phyloP scores from a whole-genome alignment of 2,329 filamentous ascomycete species.

The Cucurbitaria berberidis region DNA sequence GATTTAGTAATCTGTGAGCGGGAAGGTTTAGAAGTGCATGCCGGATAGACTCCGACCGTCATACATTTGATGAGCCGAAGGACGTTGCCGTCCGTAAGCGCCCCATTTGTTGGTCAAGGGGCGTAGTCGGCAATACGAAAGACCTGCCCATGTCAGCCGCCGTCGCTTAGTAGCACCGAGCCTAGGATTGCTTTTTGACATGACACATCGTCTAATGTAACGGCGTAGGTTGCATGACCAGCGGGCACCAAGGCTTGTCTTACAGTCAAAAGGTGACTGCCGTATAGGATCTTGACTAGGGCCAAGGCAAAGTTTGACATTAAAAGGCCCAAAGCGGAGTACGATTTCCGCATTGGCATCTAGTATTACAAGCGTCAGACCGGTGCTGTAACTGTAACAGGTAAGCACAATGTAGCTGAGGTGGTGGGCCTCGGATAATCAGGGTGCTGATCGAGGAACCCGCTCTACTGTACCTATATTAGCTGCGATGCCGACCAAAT shows the following conservation, averaged over 20 bases:
- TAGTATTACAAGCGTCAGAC: constrained; percentile 28
- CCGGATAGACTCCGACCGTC: constrained; percentile 19
- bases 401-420: constrained; percentile 30
- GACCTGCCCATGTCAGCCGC: constrained; percentile 10
- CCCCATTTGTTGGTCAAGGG: constrained; percentile 1
- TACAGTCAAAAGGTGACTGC: constrained; percentile 18
- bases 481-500: constrained; percentile 24
- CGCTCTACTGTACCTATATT: constrained; percentile 36
- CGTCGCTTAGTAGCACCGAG: constrained; percentile 15
- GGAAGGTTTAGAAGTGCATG: constrained; percentile 16
- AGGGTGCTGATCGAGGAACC: constrained; percentile 20
- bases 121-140: constrained; percentile 4
- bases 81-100: constrained; percentile 7
- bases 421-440: constrained; percentile 31
- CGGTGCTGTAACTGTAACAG: constrained; percentile 32
- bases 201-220: constrained; percentile 24
- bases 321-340: constrained; percentile 26
- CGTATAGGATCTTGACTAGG: constrained; percentile 22
- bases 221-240: constrained; percentile 20
- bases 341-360: constrained; percentile 18
- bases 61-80: constrained; percentile 21
- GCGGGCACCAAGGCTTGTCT: constrained; percentile 17
- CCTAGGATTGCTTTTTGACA: constrained; percentile 17
- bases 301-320: constrained; percentile 5
- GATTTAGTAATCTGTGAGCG: constrained; percentile 22